Percentiles rank a stretch among this genome's conserved stretches.
These are phyloP conservation scores for Psophocarpus tetragonolobus DNA, from an alignment of 306 rosid genomes.

Conservation along the genomic window DNA sequence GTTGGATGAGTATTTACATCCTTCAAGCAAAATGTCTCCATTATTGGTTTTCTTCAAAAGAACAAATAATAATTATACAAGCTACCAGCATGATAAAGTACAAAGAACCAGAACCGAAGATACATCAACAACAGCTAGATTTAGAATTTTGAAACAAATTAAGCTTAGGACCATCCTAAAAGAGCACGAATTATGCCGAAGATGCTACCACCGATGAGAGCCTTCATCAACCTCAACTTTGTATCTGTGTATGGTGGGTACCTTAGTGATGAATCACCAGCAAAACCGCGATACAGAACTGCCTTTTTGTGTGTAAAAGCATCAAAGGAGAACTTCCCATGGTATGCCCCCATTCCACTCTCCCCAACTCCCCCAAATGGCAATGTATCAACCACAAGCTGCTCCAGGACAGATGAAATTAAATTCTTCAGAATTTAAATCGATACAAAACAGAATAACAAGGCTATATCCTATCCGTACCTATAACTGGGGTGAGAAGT, in stretches of 20 bases:
- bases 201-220: constrained; percentile 61
- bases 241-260: constrained; percentile 86
- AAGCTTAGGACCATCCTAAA: constrained; percentile 57
- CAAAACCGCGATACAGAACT: constrained; percentile 74
- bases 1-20: too few relatives aligned
- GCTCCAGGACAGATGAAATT: constrained; percentile 32
- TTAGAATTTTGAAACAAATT: not conserved
- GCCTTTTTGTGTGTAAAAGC: constrained; percentile 89
- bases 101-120: constrained; percentile 12
- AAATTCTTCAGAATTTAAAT: not conserved
- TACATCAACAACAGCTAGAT: not conserved
- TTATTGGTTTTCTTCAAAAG: not conserved
- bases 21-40: not conserved
- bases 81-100: not conserved
- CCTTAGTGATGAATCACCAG: constrained; percentile 66
- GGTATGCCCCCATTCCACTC: constrained; percentile 93
- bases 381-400: constrained; percentile 66
- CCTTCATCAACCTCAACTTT: constrained; percentile 69
- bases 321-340: constrained; percentile 93
- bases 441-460: not conserved
- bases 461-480: not conserved
- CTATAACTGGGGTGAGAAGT: not conserved
- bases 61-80: not conserved
- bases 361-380: constrained; percentile 99
- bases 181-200: constrained; percentile 59